A percentile compares a stretch with the other conserved stretches of the same genome.
These are phyloP conservation scores for Podospora sp. DNA, from an alignment of 495 filamentous ascomycete species.

Conservation along the genomic window DNA sequence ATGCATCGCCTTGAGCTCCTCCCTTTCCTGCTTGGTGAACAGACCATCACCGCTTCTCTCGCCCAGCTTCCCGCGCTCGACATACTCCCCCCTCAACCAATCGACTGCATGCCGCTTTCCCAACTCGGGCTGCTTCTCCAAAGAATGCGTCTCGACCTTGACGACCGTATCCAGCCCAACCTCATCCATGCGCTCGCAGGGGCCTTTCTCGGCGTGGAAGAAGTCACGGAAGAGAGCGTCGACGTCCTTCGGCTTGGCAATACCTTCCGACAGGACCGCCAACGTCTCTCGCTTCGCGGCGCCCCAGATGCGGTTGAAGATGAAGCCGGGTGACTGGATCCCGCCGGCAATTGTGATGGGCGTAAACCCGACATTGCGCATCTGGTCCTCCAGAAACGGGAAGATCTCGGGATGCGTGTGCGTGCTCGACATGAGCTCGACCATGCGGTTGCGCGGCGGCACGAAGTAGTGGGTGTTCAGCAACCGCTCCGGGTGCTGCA, in stretches of 20 bases:
- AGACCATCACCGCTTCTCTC: conserved; percentile 45
- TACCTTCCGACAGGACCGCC: conserved; percentile 53
- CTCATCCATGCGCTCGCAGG: conserved; percentile 53
- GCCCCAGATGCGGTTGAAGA: conserved; percentile 64
- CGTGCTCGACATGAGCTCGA: conserved; percentile 62
- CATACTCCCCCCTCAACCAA: conserved; percentile 46
- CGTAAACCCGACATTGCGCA: conserved; percentile 46
- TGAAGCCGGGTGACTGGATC: conserved; percentile 55
- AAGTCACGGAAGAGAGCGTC: conserved; percentile 51
- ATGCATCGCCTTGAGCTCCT: conserved; percentile 30
- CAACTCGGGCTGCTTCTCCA: conserved; percentile 28
- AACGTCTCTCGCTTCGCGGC: conserved; percentile 60
- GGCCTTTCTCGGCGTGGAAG: conserved; percentile 49
- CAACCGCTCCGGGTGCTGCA: conserved; percentile 38
- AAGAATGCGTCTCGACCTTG: conserved; percentile 42
- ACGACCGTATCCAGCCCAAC: conserved; percentile 51
- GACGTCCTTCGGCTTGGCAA: conserved; percentile 43
- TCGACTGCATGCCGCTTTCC: conserved; percentile 23
- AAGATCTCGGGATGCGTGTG: conserved; percentile 50
- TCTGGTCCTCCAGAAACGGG: conserved; percentile 43
- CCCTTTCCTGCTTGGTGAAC: conserved; percentile 32
- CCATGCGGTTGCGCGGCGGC: conserved; percentile 53
- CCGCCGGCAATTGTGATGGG: conserved; percentile 43
- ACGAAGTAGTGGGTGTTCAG: conserved; percentile 61
- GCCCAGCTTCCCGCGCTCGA: conserved; percentile 45